phyloP scores from a whole-genome alignment of 805 yeast species.

The Candida caryicola region DNA sequence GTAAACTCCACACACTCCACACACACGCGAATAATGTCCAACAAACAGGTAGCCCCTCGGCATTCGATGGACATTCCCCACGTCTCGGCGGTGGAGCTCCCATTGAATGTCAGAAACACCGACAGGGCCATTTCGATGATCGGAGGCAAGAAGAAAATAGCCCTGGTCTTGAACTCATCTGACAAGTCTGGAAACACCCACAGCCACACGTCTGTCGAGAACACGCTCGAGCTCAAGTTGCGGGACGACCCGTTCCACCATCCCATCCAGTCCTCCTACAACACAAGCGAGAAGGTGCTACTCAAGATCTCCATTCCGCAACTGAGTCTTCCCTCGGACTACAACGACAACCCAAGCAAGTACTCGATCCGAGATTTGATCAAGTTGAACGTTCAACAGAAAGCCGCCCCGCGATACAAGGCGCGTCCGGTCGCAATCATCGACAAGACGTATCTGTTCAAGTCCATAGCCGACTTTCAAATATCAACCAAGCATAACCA shows the following conservation, averaged over 20 bases:
- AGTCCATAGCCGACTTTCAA: conserved; percentile 89
- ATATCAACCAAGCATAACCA: conserved; percentile 55
- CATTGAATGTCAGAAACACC: conserved; percentile 62
- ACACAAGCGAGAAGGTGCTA: conserved; percentile 54
- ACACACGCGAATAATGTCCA: conserved; percentile 2
- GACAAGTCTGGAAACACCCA: conserved; percentile 22
- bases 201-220: conserved; percentile 27
- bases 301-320: conserved; percentile 62
- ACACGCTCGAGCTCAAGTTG: conserved; percentile 40
- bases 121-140: conserved; percentile 64
- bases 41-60: conserved; percentile 41
- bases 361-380: conserved; percentile 44
- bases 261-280: conserved; percentile 57
- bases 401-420: conserved; percentile 27
- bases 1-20: background rate
- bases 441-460: conserved; percentile 67
- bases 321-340: conserved; percentile 40
- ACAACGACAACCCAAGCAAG: conserved; percentile 26
- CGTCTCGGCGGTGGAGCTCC: conserved; percentile 74
- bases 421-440: conserved; percentile 66
- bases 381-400: conserved; percentile 26
- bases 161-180: conserved; percentile 38
- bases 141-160: conserved; percentile 54
- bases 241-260: conserved; percentile 50
- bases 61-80: conserved; percentile 71